Conservation (phyloP, 352 stramenopile species). For the Phytophthora tentaculata region DNA sequence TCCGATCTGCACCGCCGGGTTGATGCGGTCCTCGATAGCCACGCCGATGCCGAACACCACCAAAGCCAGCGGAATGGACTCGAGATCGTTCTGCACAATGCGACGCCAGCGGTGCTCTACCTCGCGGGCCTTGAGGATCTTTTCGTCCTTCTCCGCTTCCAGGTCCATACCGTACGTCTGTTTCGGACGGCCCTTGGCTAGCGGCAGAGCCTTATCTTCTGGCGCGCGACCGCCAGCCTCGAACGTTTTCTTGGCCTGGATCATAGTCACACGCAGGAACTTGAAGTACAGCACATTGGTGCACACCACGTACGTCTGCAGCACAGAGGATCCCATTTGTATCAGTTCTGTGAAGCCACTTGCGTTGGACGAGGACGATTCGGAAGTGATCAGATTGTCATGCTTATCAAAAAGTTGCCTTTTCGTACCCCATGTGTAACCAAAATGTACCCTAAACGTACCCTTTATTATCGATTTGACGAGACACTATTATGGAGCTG, state of each 20-base stretch:
- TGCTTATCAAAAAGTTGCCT: slow-evolving; percentile 4
- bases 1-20: slow-evolving; percentile 34
- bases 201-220: slow-evolving; percentile 53
- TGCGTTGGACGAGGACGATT: slow-evolving; percentile 24
- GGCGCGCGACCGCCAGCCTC: slow-evolving; percentile 47
- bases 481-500: slow-evolving; percentile 35
- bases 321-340: slow-evolving; percentile 34
- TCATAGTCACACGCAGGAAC: slow-evolving; percentile 58
- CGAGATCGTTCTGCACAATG: slow-evolving; percentile 67
- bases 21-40: slow-evolving; percentile 40
- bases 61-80: slow-evolving; percentile 59
- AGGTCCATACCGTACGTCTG: slow-evolving; percentile 49
- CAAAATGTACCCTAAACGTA: slow-evolving; percentile 2
- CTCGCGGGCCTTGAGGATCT: slow-evolving; percentile 42
- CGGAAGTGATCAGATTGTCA: slow-evolving; percentile 15
- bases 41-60: slow-evolving; percentile 53
- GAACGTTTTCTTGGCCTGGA: slow-evolving; percentile 64
- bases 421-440: slow-evolving; percentile 26
- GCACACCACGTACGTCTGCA: slow-evolving; percentile 59
- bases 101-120: slow-evolving; percentile 53
- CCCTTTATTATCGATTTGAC: slow-evolving; percentile 10
- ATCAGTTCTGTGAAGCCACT: slow-evolving; percentile 8
- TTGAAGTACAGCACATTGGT: slow-evolving; percentile 67
- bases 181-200: slow-evolving; percentile 45
- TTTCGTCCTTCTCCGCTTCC: slow-evolving; percentile 28